These are phyloP conservation scores for Neocallimastix lanati DNA, from an alignment of 192 early-diverging fungal species.

Conservation along the genomic window DNA sequence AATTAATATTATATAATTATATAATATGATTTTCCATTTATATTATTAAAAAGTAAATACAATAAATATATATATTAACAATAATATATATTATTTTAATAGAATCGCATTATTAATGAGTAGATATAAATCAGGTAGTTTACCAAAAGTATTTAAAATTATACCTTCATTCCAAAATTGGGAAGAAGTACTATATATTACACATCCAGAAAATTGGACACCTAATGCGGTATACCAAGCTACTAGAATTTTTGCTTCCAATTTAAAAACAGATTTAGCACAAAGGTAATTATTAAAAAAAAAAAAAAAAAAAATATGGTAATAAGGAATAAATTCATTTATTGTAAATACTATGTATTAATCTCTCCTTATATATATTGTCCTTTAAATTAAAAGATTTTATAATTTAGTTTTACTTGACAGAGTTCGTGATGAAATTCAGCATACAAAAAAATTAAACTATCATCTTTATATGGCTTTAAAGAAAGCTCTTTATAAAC, in stretches of 20 bases:
- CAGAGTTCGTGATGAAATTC: slow-evolving; percentile 83
- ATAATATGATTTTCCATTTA: no score
- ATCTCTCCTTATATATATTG: no score
- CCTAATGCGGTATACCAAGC: slow-evolving; percentile 93
- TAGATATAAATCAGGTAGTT: slow-evolving; percentile 82
- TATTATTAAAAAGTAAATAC: no score
- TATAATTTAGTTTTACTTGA: slow-evolving; percentile 76
- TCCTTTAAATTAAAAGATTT: no score
- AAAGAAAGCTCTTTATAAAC: slow-evolving; percentile 93
- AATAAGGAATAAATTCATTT: not conserved
- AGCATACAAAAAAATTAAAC: slow-evolving; percentile 92
- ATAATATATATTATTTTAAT: no score
- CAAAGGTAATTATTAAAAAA: slow-evolving; percentile 33
- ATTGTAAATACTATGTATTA: no score
- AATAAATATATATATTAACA: no score
- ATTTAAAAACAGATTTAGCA: slow-evolving; percentile 79
- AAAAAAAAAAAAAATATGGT: not conserved
- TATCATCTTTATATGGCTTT: slow-evolving; percentile 92
- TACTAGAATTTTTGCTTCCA: slow-evolving; percentile 91
- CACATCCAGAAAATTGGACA: slow-evolving; percentile 80
- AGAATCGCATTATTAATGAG: slow-evolving; percentile 70
- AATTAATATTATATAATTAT: no score
- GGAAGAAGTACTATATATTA: slow-evolving; percentile 91
- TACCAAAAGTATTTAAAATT: slow-evolving; percentile 98
- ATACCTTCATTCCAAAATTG: slow-evolving; percentile 87